Conservation (phyloP, 1,139 yeast species). For the Geotrichum bryndzae region DNA sequence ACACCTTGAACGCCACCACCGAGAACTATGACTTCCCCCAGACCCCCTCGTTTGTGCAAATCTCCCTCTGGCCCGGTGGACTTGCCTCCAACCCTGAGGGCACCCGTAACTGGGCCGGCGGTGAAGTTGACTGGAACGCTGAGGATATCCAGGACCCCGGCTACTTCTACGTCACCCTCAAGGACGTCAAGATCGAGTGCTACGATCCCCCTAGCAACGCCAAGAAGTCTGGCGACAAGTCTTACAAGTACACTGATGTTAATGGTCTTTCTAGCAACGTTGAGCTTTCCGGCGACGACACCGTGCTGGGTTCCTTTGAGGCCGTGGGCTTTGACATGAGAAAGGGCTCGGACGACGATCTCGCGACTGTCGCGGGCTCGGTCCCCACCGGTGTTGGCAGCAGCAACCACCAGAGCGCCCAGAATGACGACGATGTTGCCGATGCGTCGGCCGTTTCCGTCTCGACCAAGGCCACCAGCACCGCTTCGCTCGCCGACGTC, state of each 20-base stretch:
- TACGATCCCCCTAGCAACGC: conserved; percentile 61
- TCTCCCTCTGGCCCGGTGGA: conserved; percentile 95
- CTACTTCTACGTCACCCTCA: conserved; percentile 63
- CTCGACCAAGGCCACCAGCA: conserved; percentile 15
- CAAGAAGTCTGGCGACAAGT: conserved; percentile 43
- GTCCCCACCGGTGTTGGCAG: conserved; percentile 8
- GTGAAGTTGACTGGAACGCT: conserved; percentile 75
- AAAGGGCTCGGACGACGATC: conserved; percentile 29
- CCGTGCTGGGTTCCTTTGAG: conserved; percentile 52
- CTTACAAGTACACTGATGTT: conserved; percentile 53
- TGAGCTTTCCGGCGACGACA: conserved; percentile 52
- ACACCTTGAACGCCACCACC: conserved; percentile 63
- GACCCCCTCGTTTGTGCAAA: conserved; percentile 81
- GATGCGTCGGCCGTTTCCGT: conserved; percentile 18
- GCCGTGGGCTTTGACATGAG: conserved; percentile 64
- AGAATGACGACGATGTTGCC: conserved; percentile 10
- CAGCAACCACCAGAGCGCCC: background rate
- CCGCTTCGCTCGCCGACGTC: conserved; percentile 9
- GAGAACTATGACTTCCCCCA: conserved; percentile 68
- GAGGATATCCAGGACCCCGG: conserved; percentile 67
- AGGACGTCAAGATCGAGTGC: conserved; percentile 56
- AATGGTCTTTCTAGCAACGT: conserved; percentile 45
- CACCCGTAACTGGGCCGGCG: conserved; percentile 93
- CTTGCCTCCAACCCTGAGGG: conserved; percentile 57
- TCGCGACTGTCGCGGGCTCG: conserved; percentile 22